Evolutionary conservation across 345 rosid genomes (phyloP).

Genomic region (Salix dunnii): DNA sequence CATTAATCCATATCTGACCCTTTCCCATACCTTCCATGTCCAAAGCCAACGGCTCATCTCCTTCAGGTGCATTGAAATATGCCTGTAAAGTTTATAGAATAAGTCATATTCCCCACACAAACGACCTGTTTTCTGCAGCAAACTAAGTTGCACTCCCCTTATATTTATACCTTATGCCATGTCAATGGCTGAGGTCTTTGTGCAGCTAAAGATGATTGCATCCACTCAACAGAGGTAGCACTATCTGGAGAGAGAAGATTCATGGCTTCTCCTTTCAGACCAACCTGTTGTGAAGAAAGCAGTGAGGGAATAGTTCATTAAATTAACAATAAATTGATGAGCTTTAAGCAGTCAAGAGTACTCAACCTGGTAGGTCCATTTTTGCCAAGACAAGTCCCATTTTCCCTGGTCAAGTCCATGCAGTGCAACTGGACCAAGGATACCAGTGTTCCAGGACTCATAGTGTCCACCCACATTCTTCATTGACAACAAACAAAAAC

Average conservation of each 20-base stretch:
- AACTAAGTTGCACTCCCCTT: not conserved
- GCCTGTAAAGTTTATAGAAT: slow-evolving; percentile 40
- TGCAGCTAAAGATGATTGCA: slow-evolving; percentile 33
- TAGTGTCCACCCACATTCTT: slow-evolving; percentile 96
- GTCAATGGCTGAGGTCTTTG: slow-evolving; percentile 80
- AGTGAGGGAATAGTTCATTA: slow-evolving; percentile 9
- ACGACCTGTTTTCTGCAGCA: not conserved
- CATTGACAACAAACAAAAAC: slow-evolving; percentile 7
- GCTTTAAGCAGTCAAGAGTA: slow-evolving; percentile 4
- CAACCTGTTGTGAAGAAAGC: slow-evolving; percentile 51
- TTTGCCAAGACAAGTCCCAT: slow-evolving; percentile 86
- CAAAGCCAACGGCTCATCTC: slow-evolving; percentile 86
- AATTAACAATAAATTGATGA: not conserved
- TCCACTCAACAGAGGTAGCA: slow-evolving; percentile 29
- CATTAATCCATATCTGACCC: slow-evolving; percentile 96
- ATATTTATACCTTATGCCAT: slow-evolving; percentile 80
- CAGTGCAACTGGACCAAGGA: slow-evolving; percentile 91
- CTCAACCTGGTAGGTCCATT: slow-evolving; percentile 93
- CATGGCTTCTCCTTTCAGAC: slow-evolving; percentile 91
- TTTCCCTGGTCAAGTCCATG: slow-evolving; percentile 88
- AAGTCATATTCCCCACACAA: not conserved
- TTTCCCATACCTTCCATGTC: slow-evolving; percentile 98
- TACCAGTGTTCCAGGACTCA: slow-evolving; percentile 93
- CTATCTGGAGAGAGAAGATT: slow-evolving; percentile 28
- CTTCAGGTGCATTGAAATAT: slow-evolving; percentile 86